Evolutionary conservation across 106 monocot species (phyloP).

Genomic region (Ottelia alismoides): DNA sequence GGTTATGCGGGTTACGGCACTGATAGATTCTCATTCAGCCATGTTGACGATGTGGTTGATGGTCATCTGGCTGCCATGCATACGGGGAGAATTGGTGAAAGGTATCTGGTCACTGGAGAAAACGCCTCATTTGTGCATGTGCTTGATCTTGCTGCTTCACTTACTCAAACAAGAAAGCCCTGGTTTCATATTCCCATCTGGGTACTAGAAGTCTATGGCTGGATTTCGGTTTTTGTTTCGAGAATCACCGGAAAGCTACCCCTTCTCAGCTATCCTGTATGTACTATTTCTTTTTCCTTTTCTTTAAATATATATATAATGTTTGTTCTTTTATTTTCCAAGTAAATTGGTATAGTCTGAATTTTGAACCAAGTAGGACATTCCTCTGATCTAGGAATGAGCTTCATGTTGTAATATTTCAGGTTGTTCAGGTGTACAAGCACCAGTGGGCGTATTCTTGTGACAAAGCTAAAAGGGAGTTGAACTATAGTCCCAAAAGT

Average conservation of each 20-base stretch:
- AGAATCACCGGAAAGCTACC: conserved; percentile 78
- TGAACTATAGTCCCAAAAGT: conserved; percentile 68
- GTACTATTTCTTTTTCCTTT: conserved; percentile 4
- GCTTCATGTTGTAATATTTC: no score
- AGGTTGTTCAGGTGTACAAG: conserved; percentile 51
- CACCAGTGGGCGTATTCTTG: conserved; percentile 97
- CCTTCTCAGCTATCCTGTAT: conserved; percentile 84
- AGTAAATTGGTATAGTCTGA: no score
- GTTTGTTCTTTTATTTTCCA: not conserved
- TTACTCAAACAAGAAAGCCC: conserved; percentile 63
- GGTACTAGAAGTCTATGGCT: conserved; percentile 69
- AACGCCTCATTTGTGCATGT: conserved; percentile 56
- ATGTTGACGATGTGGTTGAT: conserved; percentile 78
- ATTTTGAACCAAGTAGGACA: no score
- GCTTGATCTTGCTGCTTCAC: conserved; percentile 53
- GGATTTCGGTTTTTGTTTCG: conserved; percentile 71
- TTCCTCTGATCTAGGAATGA: no score
- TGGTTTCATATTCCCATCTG: conserved; percentile 72
- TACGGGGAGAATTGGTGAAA: conserved; percentile 64
- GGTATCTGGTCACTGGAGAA: conserved; percentile 89
- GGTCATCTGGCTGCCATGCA: conserved; percentile 84
- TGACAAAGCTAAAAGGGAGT: conserved; percentile 66
- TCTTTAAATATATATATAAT: not conserved
- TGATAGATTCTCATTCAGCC: conserved; percentile 53
- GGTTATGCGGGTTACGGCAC: conserved; percentile 73